Percentiles rank a stretch among this genome's conserved stretches.
These are phyloP conservation scores for Russula lepida DNA, from an alignment of 768 basidiomycete species.

Conservation along the genomic window DNA sequence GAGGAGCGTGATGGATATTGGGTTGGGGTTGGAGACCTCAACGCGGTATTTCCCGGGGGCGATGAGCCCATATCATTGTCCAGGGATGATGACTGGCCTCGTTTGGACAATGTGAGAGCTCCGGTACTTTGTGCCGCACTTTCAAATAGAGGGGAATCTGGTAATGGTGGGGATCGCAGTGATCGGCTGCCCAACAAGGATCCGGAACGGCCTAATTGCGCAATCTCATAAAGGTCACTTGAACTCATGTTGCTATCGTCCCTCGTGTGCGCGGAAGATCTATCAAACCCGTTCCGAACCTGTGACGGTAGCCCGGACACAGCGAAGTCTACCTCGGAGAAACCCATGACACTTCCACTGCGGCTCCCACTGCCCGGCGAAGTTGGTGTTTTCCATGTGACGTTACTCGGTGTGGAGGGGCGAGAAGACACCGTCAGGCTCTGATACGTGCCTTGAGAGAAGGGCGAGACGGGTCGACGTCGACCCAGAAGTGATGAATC, in stretches of 20 bases:
- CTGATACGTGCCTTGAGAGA: constrained; percentile 53
- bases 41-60: constrained; percentile 31
- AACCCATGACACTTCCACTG: constrained; percentile 47
- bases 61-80: constrained; percentile 44
- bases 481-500: constrained; percentile 47
- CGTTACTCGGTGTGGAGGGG: constrained; percentile 60
- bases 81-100: constrained; percentile 32
- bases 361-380: constrained; percentile 34
- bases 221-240: constrained; percentile 21
- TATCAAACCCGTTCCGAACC: constrained; percentile 16
- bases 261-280: constrained; percentile 24
- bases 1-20: constrained; percentile 47
- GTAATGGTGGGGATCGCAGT: constrained; percentile 46
- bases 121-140: constrained; percentile 21
- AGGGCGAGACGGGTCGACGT: constrained; percentile 65
- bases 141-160: constrained; percentile 50
- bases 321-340: constrained; percentile 26
- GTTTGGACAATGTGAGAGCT: neutral
- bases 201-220: constrained; percentile 14
- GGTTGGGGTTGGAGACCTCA: constrained; percentile 63
- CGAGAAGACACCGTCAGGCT: constrained; percentile 46
- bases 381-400: constrained; percentile 51
- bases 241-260: constrained; percentile 28
- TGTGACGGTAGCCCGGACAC: constrained; percentile 22
- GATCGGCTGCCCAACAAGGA: constrained; percentile 31